Evolutionary conservation across 2,329 filamentous ascomycete species (phyloP).

Genomic region (Parastagonospora avenae): DNA sequence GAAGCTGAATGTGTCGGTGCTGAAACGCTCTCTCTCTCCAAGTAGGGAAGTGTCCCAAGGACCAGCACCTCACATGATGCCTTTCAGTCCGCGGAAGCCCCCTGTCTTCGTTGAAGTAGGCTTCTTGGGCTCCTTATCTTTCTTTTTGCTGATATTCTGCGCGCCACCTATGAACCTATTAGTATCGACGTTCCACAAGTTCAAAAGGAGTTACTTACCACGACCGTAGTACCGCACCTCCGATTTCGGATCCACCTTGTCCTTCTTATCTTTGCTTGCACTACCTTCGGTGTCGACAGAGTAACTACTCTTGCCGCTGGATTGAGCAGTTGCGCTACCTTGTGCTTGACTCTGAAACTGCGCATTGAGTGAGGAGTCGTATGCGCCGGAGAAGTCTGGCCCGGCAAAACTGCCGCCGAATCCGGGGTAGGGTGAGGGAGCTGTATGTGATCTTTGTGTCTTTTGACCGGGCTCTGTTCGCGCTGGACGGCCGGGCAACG

Average conservation of each 20-base stretch:
- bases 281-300: conserved; percentile 46
- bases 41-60: too few species aligned
- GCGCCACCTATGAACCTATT: conserved; percentile 50
- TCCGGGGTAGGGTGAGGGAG: conserved; percentile 26
- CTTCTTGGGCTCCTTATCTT: conserved; percentile 53
- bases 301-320: conserved; percentile 48
- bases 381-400: conserved; percentile 34
- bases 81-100: conserved; percentile 48
- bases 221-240: conserved; percentile 60
- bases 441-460: conserved; percentile 26
- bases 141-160: conserved; percentile 62
- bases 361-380: conserved; percentile 39
- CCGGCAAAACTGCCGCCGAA: conserved; percentile 27
- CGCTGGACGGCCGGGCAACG: conserved; percentile 29
- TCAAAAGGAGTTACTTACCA: conserved; percentile 50
- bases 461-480: conserved; percentile 36
- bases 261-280: conserved; percentile 44
- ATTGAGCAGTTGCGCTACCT: conserved; percentile 22
- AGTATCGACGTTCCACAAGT: conserved; percentile 35
- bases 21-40: too few species aligned
- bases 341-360: conserved; percentile 25
- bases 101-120: conserved; percentile 50
- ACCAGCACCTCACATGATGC: conserved; percentile 42
- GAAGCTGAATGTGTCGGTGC: too few species aligned
- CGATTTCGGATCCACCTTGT: conserved; percentile 54